phyloP scores from a whole-genome alignment of 208 protist genomes.

The Phytomonas francai region DNA sequence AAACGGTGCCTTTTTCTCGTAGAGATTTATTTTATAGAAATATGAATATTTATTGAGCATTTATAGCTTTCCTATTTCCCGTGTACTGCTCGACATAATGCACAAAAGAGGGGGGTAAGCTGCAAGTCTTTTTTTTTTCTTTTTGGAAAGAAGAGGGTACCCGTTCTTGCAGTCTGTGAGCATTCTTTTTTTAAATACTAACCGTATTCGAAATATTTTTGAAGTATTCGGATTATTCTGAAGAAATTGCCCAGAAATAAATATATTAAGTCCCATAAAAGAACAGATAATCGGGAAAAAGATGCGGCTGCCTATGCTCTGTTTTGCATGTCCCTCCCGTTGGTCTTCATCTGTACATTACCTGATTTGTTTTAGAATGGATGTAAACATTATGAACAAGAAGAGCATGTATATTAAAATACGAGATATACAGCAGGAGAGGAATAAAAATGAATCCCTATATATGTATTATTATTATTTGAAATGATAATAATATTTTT shows the following conservation, averaged over 20 bases:
- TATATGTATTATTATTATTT: neutral
- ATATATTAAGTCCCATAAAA: neutral
- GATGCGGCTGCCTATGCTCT: neutral
- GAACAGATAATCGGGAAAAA: neutral
- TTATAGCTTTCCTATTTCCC: slow-evolving; percentile 6
- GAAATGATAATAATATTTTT: too few species aligned
- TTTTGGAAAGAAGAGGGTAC: slow-evolving; percentile 1
- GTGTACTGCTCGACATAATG: slow-evolving; percentile 1
- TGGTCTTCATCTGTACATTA: neutral
- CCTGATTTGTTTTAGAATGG: neutral
- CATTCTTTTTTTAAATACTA: slow-evolving; percentile 14
- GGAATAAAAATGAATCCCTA: neutral
- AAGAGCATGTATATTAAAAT: neutral
- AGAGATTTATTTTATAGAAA: slow-evolving; percentile 7
- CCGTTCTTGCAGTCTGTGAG: slow-evolving; percentile 9
- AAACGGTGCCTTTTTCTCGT: slow-evolving; percentile 3
- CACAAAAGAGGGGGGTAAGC: neutral
- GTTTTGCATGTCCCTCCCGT: neutral
- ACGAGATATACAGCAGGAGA: neutral
- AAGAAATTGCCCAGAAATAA: slow-evolving; percentile 1
- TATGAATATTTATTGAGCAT: slow-evolving; percentile 9
- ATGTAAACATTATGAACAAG: neutral
- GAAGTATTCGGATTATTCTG: neutral
- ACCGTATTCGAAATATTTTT: neutral
- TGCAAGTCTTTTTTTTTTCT: slow-evolving; percentile 6